These are phyloP conservation scores for Adansonia grandidieri DNA, from an alignment of 441 rosid species.

Conservation along the genomic window DNA sequence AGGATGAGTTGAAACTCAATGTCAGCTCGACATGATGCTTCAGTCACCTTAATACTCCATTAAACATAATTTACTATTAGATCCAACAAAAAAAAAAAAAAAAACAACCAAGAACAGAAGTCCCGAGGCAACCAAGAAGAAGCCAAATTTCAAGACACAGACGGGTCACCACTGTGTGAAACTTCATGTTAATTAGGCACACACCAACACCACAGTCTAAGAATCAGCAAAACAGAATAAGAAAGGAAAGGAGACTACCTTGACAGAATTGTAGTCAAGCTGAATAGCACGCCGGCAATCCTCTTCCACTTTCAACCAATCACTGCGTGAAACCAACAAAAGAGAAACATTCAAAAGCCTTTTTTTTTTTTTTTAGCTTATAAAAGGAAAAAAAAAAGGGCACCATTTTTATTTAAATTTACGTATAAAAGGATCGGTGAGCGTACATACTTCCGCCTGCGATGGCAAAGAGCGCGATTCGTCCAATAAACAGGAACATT, in stretches of 20 bases:
- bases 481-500: conserved; percentile 85
- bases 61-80: not conserved
- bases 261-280: conserved; percentile 69
- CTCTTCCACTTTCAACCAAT: conserved; percentile 83
- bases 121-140: not conserved
- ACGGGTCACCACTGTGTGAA: not conserved
- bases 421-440: not conserved
- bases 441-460: conserved; percentile 75
- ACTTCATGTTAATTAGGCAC: not conserved
- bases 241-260: conserved; percentile 46
- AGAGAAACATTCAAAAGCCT: not conserved
- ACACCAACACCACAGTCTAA: not conserved
- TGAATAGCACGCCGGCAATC: conserved; percentile 78
- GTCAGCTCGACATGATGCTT: not conserved
- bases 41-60: not conserved
- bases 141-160: not conserved
- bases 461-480: conserved; percentile 90
- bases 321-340: conserved; percentile 45
- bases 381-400: not conserved
- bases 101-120: not conserved
- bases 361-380: not conserved
- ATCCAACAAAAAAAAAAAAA: not conserved
- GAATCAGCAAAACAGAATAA: conserved; percentile 12
- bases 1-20: not conserved
- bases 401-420: not conserved